Base-by-base conservation (phyloP, 2,329 filamentous ascomycete genomes). In the Teratosphaeria epicoccoides region DNA sequence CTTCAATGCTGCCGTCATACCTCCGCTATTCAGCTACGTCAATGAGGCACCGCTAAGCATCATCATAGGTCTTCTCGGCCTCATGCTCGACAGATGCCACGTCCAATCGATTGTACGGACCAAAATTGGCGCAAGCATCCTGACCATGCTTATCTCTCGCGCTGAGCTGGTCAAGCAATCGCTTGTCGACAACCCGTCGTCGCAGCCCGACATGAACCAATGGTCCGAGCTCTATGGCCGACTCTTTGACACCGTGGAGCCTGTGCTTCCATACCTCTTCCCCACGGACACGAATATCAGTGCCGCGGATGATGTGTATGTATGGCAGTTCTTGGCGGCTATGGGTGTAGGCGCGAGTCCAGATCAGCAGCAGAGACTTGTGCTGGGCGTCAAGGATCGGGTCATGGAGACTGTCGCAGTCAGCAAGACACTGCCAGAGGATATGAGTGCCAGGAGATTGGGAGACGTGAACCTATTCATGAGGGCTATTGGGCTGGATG, bases 401-500 rank as follows among this genome's bases (percentile, higher is more conserved):
- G 93, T 98, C 53, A 94, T 97, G 81, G 90, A 95, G 66, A 97
- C 93, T 0, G 88, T 98, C 10, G 76, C 80, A 25, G 81, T 95
- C 49, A 85, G 88, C 63, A 96, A 95, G 77, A 91, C 88, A 1
- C 76, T 98, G 28, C 91, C 93, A 22, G 78, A 84, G 14, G 86
- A 93, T 52, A 88, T 97, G 82, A 84, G 87, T 11, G 82, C 82
- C 54, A 83, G 88, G 66, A 84, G 91, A 54, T 76, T 95, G 52
- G 84, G 85, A 53, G 95, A 95, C 65, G 93, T 98, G 60, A 98
- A 98, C 68, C 74, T 98, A 51, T 98, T 98, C 70, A 96, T 98
- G 90, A 85, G 89, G 64, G 93, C 91, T 51, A 96, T 98, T 70
- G 93, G 93, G n/a, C 78, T 98, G 66, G 93, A 98, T 73, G 93